Evolutionary conservation across 805 yeast genomes (phyloP), one percentile per base, ranked within the genome.

Genomic region (Starmerella kuoi): DNA sequence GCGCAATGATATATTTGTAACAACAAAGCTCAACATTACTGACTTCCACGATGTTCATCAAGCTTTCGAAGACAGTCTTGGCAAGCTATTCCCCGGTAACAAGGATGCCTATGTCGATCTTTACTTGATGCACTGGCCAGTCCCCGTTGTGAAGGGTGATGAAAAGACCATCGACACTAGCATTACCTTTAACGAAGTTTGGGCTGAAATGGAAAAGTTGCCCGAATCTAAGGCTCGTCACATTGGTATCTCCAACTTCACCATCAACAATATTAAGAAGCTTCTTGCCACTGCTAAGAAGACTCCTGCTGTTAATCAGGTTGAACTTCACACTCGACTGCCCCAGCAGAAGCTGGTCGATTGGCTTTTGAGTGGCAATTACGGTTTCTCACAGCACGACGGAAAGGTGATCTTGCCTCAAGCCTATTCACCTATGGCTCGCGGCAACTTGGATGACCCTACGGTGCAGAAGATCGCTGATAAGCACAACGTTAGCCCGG

Each of bases 391-490:
- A n/a, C 35, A 31, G 26, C 54, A 50, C 45, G 48, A 50, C 36
- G 54, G 54, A 36, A 65, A 79, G 47, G 73, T 67, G 46, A 76
- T 79, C 46, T 58, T 66, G 26, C 59, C 79, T 40, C 79, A 79
- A 58, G 93, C 93, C 8, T 84, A 80, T 62, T 76, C 84, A 24
- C 91, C 94, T 21, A 66, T 83, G 51, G 88, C 86, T 30, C 68
- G 77, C 3, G 55, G 61, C 12, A 81, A 81, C 35, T 83, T 83
- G 1, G 69, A 73, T 45, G 60, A 75, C 35, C 76, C 76, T 9
- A 52, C 66, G 14, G 67, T 81, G 14, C 51, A 61, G 37, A 67
- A 74, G 48, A 58, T 82, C 31, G 81, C 84, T 19, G 57, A 69
- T 40, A 74, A 74, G 55, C 69, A 81, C 53, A 57, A 61, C 20